phyloP scores from a whole-genome alignment of 2,329 filamentous ascomycete species.

The Lecanoromycetidae sp. region DNA sequence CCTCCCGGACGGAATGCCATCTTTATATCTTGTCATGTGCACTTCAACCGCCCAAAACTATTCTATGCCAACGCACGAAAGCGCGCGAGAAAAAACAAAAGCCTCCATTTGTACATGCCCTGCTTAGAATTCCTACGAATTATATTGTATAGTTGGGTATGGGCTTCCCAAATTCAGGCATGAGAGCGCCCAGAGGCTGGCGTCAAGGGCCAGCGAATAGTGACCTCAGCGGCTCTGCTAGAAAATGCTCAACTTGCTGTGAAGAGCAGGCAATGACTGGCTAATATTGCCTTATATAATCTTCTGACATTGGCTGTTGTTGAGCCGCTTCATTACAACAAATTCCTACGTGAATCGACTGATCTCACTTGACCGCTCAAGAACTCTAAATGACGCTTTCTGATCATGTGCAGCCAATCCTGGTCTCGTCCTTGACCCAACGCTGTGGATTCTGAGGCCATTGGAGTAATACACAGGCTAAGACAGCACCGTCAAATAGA shows the following conservation, averaged over 20 bases:
- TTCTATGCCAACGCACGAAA: conserved; percentile 2
- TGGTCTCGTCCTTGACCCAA: background rate
- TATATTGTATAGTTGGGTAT: conserved; percentile 1
- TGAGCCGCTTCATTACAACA: conserved; percentile 3
- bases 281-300: conserved; percentile 8
- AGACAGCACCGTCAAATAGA: too few relatives aligned
- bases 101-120: background rate
- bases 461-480: background rate
- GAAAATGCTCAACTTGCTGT: background rate
- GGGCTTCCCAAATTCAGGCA: conserved; percentile 1
- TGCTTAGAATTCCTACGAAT: conserved; percentile 2
- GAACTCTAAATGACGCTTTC: background rate
- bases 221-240: conserved; percentile 15
- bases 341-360: background rate
- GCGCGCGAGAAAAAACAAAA: conserved; percentile 9
- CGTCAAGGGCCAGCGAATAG: conserved; percentile 12
- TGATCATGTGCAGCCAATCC: background rate
- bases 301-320: background rate
- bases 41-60: conserved; percentile 14
- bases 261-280: conserved; percentile 6
- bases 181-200: conserved; percentile 1
- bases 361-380: background rate
- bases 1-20: conserved; percentile 1
- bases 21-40: conserved; percentile 3
- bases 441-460: background rate